Evolutionary conservation across 768 basidiomycete species (phyloP), one percentile per base, ranked within the genome.

Genomic region (Clitopilus hobsonii): DNA sequence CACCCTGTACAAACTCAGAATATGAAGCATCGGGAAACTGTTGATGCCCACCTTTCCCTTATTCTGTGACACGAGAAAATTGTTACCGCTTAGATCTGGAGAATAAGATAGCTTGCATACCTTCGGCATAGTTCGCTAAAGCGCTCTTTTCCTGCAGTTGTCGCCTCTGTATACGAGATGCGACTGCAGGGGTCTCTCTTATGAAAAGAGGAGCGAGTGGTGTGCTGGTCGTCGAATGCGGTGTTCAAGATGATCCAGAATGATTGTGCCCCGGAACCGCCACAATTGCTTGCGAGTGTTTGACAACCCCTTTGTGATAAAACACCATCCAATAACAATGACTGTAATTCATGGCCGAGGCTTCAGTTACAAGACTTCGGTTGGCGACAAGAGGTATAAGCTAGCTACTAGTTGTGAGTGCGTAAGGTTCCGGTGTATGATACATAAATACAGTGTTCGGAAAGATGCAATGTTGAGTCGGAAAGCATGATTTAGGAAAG

Each of bases 41-140:
- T 28, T 24, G 48, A 28, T 14, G 29, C 70, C 53, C 54, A 87
- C 86, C 80, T 88, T 88, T 80, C 86, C 86, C 71, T 88, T 88
- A 68, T 88, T 88, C 86, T 88, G 68, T 27, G 23, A 16, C 16
- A 14, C 2, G 27, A 49, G 55, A 52, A 56, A 45, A 59, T 45
- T 45, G 41, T 45, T 45, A 45, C n/a, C 22, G 41, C 41, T 45
- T 45, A 45, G 41, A 45, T 45, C 22, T 45, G 10, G 16, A 47
- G 27, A 58, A 53, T 52, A 45, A 38, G 32, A 36, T 28, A 38
- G 49, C 60, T 38, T 26, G 32, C 70, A 25, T 54, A 78, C 80
- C 76, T 82, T 82, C 50, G 80, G 80, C 80, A 82, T 82, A 54
- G 50, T 72, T 50, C 20, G 45, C 25, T 53, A 38, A 54, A 51